These are phyloP conservation scores for Cercospora janseana DNA, from an alignment of 2,329 filamentous ascomycete species.

Conservation along the genomic window DNA sequence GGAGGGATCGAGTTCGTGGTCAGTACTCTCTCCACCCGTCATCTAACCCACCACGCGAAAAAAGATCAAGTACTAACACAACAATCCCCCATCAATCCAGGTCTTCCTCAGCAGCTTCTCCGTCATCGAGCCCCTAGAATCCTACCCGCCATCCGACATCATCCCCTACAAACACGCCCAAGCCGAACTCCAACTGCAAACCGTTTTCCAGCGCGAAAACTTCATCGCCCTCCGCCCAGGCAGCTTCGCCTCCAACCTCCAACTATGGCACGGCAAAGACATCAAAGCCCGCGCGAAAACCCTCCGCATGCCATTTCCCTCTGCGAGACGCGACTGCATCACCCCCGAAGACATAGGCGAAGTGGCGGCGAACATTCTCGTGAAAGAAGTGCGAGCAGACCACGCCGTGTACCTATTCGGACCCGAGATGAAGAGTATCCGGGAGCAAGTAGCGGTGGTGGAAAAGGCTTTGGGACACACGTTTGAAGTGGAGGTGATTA, in stretches of 20 bases:
- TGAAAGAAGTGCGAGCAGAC: conserved; percentile 34
- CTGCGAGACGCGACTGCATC: conserved; percentile 43
- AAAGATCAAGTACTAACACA: neutral
- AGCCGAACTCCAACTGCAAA: conserved; percentile 46
- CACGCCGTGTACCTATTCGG: conserved; percentile 42
- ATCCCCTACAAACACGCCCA: conserved; percentile 47
- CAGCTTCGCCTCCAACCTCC: conserved; percentile 48
- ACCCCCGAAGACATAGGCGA: conserved; percentile 48
- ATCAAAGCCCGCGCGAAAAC: conserved; percentile 37
- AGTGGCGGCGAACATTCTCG: conserved; percentile 44
- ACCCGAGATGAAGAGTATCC: conserved; percentile 37
- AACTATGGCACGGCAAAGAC: conserved; percentile 28
- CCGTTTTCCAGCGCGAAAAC: conserved; percentile 41
- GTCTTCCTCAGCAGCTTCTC: conserved; percentile 46
- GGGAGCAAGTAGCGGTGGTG: conserved; percentile 35
- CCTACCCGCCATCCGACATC: conserved; percentile 33
- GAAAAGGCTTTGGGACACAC: conserved; percentile 38
- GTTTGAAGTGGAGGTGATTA: conserved; percentile 21
- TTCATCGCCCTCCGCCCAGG: conserved; percentile 47
- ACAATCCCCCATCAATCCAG: neutral
- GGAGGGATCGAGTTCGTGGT: conserved; percentile 47
- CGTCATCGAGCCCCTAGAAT: conserved; percentile 28
- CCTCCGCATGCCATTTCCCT: conserved; percentile 36
- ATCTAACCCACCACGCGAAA: too few species aligned
- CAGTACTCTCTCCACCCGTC: conserved; percentile 18